Evolutionary conservation across 306 rosid species (phyloP).

Genomic region (Cucurbita maxima): DNA sequence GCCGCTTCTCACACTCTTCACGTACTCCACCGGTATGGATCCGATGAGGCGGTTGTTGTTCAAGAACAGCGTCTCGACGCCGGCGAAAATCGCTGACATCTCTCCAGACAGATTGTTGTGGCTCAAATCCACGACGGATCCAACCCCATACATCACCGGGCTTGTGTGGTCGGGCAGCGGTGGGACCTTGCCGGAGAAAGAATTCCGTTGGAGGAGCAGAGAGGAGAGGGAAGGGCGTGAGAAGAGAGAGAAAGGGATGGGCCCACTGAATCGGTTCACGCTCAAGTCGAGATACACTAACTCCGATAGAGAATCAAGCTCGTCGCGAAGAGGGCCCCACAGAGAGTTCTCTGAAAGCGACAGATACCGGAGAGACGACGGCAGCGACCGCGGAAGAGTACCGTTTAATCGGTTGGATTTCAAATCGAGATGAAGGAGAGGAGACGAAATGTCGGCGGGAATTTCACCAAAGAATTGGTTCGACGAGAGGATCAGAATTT

Average conservation of each 20-base stretch:
- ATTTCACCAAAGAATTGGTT: constrained; percentile 30
- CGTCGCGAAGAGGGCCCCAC: constrained; percentile 55
- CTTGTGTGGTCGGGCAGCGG: background rate
- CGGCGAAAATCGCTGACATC: constrained; percentile 28
- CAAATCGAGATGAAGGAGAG: constrained; percentile 49
- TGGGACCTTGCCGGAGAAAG: constrained; percentile 44
- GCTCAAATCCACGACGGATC: constrained; percentile 55
- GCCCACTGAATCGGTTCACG: constrained; percentile 39
- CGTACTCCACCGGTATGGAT: constrained; percentile 39
- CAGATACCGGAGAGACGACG: constrained; percentile 51
- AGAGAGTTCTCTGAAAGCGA: constrained; percentile 36
- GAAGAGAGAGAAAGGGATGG: constrained; percentile 46
- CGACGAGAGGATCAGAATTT: constrained; percentile 41
- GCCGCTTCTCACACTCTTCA: constrained; percentile 41
- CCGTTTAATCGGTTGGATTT: constrained; percentile 35
- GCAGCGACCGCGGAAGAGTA: constrained; percentile 24
- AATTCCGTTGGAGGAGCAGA: constrained; percentile 50
- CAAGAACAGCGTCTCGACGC: constrained; percentile 50
- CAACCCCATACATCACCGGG: constrained; percentile 20
- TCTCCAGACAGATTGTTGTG: constrained; percentile 40
- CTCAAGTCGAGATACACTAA: constrained; percentile 47
- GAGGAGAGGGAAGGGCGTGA: constrained; percentile 25
- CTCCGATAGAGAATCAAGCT: constrained; percentile 29
- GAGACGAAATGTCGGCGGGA: constrained; percentile 19
- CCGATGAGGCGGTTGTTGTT: constrained; percentile 56